These are phyloP conservation scores for Knufia fluminis DNA, from an alignment of 2,329 filamentous ascomycete genomes.

Conservation along the genomic window DNA sequence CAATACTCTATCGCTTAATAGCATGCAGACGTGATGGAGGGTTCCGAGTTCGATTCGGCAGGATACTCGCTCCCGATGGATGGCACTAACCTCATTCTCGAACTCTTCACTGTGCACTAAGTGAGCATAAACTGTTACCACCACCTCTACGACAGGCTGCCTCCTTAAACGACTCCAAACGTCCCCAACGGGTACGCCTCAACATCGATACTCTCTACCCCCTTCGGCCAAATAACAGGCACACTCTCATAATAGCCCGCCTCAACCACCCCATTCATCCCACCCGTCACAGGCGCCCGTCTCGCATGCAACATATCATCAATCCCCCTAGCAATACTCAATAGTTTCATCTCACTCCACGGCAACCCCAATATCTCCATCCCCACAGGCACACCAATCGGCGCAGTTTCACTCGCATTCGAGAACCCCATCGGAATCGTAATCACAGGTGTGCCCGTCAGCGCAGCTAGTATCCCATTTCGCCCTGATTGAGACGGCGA, in stretches of 20 bases:
- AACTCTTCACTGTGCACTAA: too few relatives aligned
- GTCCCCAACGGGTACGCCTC: constrained; percentile 16
- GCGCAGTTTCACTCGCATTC: constrained; percentile 38
- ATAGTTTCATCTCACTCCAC: constrained; percentile 46
- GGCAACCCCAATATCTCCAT: constrained; percentile 54
- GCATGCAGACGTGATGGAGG: too few relatives aligned
- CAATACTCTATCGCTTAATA: too few relatives aligned
- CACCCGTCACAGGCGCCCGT: constrained; percentile 32
- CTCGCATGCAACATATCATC: constrained; percentile 40
- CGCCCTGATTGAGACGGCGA: constrained; percentile 49
- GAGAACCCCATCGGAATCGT: constrained; percentile 42
- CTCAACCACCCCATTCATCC: constrained; percentile 15
- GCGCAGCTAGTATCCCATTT: constrained; percentile 48
- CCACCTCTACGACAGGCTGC: too few relatives aligned
- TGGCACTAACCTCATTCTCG: too few relatives aligned
- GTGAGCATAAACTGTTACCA: too few relatives aligned
- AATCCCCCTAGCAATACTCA: constrained; percentile 46
- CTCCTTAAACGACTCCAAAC: neutral
- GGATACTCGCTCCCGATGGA: too few relatives aligned
- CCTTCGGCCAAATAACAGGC: constrained; percentile 11
- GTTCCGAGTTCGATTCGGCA: too few relatives aligned
- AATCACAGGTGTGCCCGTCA: constrained; percentile 46
- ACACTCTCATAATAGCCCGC: constrained; percentile 9
- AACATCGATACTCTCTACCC: constrained; percentile 14
- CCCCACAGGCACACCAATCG: constrained; percentile 52